phyloP scores from a whole-genome alignment of 202 grass and related monocot species.

The Zoysia matrella region DNA sequence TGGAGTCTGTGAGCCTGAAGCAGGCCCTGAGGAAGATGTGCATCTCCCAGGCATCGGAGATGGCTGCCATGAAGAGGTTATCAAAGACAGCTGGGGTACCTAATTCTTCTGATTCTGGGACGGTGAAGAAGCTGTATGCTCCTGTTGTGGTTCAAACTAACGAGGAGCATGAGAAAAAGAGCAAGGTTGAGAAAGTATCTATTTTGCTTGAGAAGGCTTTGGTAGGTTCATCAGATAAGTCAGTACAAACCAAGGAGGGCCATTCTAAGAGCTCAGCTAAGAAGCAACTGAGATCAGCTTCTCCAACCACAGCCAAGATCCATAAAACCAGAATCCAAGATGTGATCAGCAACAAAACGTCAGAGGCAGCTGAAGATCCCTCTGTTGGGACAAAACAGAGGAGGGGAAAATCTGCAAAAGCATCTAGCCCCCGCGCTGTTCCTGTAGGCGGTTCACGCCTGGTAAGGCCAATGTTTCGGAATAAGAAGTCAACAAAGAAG shows the following conservation, averaged over 20 bases:
- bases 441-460: slow-evolving; percentile 56
- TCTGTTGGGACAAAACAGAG: slow-evolving; percentile 50
- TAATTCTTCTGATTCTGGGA: slow-evolving; percentile 54
- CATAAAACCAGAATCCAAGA: slow-evolving; percentile 93
- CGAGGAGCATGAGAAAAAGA: slow-evolving; percentile 51
- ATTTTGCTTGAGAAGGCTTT: slow-evolving; percentile 61
- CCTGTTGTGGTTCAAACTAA: slow-evolving; percentile 51
- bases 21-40: slow-evolving; percentile 92
- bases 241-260: slow-evolving; percentile 37
- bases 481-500: slow-evolving; percentile 75
- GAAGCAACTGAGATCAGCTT: slow-evolving; percentile 60
- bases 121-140: slow-evolving; percentile 67
- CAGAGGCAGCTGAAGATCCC: slow-evolving; percentile 46
- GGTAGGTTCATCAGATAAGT: slow-evolving; percentile 41
- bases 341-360: slow-evolving; percentile 64
- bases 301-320: slow-evolving; percentile 53
- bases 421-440: slow-evolving; percentile 63
- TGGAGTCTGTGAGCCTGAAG: slow-evolving; percentile 88
- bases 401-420: slow-evolving; percentile 66
- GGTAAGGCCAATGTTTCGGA: slow-evolving; percentile 71
- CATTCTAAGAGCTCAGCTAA: slow-evolving; percentile 50
- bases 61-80: slow-evolving; percentile 90
- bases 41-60: slow-evolving; percentile 97
- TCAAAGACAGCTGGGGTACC: slow-evolving; percentile 49
- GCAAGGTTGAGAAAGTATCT: slow-evolving; percentile 53